Conservation (phyloP, 2,329 filamentous ascomycete genomes). For the Aspergillus ustus region DNA sequence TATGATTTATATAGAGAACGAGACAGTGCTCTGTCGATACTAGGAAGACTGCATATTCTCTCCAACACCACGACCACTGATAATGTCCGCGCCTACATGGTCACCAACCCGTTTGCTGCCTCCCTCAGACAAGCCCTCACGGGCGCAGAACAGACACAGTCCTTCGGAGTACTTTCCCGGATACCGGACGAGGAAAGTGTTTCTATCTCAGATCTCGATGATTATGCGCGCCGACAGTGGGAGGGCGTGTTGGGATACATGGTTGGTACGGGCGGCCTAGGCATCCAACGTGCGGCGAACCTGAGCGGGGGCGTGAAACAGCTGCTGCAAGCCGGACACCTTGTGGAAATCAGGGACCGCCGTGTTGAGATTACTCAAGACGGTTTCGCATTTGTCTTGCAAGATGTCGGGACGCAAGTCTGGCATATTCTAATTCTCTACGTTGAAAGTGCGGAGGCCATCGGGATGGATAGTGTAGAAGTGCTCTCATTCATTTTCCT, state of each 20-base stretch:
- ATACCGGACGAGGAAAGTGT: constrained; percentile 67
- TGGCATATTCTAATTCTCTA: constrained; percentile 95
- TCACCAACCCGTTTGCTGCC: constrained; percentile 80
- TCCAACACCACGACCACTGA: constrained; percentile 65
- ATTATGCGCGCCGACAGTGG: constrained; percentile 87
- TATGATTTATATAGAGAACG: constrained; percentile 63
- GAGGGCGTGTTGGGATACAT: constrained; percentile 96
- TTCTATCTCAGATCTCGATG: constrained; percentile 75
- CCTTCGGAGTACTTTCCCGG: constrained; percentile 84
- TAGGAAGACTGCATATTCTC: constrained; percentile 86
- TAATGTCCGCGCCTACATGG: constrained; percentile 70
- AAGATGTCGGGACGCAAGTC: constrained; percentile 94
- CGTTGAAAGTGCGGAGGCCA: constrained; percentile 77
- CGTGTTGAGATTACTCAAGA: constrained; percentile 81
- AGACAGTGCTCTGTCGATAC: constrained; percentile 79
- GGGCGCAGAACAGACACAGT: constrained; percentile 81
- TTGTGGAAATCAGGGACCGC: constrained; percentile 68
- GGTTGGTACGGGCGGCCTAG: constrained; percentile 63
- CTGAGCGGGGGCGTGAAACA: constrained; percentile 82
- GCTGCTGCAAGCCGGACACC: constrained; percentile 76
- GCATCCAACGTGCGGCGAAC: constrained; percentile 52
- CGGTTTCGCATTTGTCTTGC: constrained; percentile 91
- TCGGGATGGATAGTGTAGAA: constrained; percentile 85
- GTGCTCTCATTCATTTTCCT: constrained; percentile 96
- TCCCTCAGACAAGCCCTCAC: constrained; percentile 87